phyloP scores from a whole-genome alignment of 495 filamentous ascomycete genomes.

The Chaetomium tenue region DNA sequence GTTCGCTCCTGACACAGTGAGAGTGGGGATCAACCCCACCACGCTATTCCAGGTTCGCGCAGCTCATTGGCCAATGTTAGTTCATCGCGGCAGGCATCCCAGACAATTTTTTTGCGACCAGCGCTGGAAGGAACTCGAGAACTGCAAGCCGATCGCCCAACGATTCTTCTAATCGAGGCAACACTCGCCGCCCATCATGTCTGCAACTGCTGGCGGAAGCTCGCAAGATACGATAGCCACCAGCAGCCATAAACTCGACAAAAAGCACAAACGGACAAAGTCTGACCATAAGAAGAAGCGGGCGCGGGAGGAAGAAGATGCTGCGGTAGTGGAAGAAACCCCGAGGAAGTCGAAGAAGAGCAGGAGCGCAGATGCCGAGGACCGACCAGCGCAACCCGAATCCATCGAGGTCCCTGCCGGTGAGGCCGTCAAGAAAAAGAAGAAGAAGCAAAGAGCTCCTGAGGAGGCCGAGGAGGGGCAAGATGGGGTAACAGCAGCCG shows the following conservation, averaged over 20 bases:
- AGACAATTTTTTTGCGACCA: constrained; percentile 25
- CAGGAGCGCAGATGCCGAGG: constrained; percentile 33
- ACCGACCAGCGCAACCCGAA: constrained; percentile 12
- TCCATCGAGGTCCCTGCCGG: not conserved
- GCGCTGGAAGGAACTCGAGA: not conserved
- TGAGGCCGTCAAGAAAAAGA: constrained; percentile 21
- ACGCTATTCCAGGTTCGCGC: not conserved
- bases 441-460: constrained; percentile 26
- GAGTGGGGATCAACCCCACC: not conserved
- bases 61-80: constrained; percentile 14
- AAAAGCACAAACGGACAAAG: constrained; percentile 39
- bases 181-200: constrained; percentile 25
- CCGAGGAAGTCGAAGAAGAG: constrained; percentile 44
- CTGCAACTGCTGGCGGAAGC: constrained; percentile 18
- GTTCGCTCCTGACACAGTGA: no score
- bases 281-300: constrained; percentile 46
- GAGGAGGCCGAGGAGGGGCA: constrained; percentile 20
- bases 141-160: not conserved
- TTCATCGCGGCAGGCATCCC: constrained; percentile 13
- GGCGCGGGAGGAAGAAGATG: constrained; percentile 39
- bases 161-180: not conserved
- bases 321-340: constrained; percentile 33
- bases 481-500: constrained; percentile 10
- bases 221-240: constrained; percentile 18
- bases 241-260: constrained; percentile 28